Evolutionary conservation across 2,329 filamentous ascomycete species (phyloP).

Genomic region (Trichoderma cornu-damae): DNA sequence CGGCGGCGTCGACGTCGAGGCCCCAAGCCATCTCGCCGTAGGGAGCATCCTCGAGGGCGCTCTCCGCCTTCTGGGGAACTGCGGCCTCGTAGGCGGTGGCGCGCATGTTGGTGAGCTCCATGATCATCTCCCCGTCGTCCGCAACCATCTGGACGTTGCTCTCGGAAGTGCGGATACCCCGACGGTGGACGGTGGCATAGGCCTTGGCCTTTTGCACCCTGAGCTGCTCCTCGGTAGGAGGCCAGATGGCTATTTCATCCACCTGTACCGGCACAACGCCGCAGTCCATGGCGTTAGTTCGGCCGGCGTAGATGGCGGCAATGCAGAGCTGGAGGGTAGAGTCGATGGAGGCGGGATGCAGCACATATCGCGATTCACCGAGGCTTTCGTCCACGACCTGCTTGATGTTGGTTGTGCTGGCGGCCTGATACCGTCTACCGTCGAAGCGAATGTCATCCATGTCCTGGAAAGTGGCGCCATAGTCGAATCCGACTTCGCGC

Average conservation of each 20-base stretch:
- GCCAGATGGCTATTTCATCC: constrained; percentile 27
- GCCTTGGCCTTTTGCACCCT: constrained; percentile 21
- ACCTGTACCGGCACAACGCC: constrained; percentile 30
- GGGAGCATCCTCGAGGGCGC: constrained; percentile 20
- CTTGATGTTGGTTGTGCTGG: constrained; percentile 25
- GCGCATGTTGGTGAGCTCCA: constrained; percentile 29
- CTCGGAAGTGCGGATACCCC: constrained; percentile 24
- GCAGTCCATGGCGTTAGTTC: constrained; percentile 27
- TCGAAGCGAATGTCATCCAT: constrained; percentile 30
- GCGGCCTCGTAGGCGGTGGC: constrained; percentile 28
- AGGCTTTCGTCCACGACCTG: constrained; percentile 16
- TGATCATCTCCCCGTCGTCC: constrained; percentile 24
- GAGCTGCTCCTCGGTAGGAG: constrained; percentile 18
- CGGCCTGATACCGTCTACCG: constrained; percentile 27
- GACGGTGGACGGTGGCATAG: constrained; percentile 22
- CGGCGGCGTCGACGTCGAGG: constrained; percentile 25
- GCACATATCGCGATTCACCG: constrained; percentile 35
- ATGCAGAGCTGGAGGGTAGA: constrained; percentile 33
- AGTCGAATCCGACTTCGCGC: constrained; percentile 35
- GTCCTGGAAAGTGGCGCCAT: constrained; percentile 36
- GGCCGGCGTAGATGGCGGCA: constrained; percentile 29
- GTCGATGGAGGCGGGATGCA: constrained; percentile 41
- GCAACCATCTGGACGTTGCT: constrained; percentile 24
- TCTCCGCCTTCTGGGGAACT: constrained; percentile 25
- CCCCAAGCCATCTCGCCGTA: constrained; percentile 29